These are phyloP conservation scores for Fraxinus sp. DNA, from an alignment of 305 asterid genomes.

Conservation along the genomic window DNA sequence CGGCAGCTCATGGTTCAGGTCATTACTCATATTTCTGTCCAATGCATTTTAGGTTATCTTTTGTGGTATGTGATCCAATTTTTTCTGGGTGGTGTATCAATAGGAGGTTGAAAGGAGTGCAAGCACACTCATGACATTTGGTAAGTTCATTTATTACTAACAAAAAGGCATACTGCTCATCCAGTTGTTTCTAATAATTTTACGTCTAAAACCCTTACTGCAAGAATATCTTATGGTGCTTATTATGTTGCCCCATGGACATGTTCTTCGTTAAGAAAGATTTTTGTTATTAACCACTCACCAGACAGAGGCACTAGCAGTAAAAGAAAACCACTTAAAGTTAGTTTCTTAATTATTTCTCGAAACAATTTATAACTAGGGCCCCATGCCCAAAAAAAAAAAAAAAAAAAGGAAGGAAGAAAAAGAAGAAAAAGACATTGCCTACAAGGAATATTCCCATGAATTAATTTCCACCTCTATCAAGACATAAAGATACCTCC, in stretches of 20 bases:
- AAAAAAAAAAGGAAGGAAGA: not conserved
- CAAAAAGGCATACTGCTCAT: not conserved
- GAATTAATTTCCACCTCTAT: no score
- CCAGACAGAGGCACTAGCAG: not conserved
- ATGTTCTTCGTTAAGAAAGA: not conserved
- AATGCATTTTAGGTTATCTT: not conserved
- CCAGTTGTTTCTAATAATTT: not conserved
- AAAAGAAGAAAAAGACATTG: not conserved
- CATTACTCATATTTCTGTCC: conserved; percentile 1
- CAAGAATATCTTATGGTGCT: not conserved
- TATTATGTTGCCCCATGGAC: not conserved
- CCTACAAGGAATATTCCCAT: not conserved
- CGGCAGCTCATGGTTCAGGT: conserved; percentile 99
- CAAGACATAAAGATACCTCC: no score
- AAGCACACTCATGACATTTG: conserved; percentile 85
- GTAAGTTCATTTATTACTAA: conserved; percentile 37
- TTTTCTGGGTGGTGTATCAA: conserved; percentile 15
- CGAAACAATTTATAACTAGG: no score
- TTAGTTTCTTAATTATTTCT: not conserved
- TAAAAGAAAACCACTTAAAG: not conserved
- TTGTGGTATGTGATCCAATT: conserved; percentile 7
- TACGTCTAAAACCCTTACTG: not conserved
- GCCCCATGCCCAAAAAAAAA: not conserved
- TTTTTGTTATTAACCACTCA: not conserved
- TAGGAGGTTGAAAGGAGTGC: conserved; percentile 94